Evolutionary conservation across 1,139 yeast species (phyloP).

Genomic region (Meyerozyma sp.): DNA sequence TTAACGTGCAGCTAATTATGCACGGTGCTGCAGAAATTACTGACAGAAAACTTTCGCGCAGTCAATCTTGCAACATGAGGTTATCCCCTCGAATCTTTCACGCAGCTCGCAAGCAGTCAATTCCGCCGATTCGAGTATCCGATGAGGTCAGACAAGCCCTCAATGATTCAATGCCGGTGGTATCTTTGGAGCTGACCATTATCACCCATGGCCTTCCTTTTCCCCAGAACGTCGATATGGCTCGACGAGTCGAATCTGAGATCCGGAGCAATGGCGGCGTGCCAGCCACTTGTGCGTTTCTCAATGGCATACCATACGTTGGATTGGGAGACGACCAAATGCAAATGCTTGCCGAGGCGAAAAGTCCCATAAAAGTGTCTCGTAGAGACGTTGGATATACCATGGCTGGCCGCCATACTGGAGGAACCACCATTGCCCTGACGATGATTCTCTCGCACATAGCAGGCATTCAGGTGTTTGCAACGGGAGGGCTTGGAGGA

Average conservation of each 20-base stretch:
- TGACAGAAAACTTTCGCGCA: not conserved
- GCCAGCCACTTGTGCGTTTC: constrained; percentile 84
- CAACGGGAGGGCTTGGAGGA: constrained; percentile 94
- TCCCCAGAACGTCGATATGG: constrained; percentile 74
- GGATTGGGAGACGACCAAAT: constrained; percentile 53
- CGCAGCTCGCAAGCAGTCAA: not conserved
- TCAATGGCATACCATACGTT: constrained; percentile 65
- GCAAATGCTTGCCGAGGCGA: constrained; percentile 41
- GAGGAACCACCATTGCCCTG: constrained; percentile 89
- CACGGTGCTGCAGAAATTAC: not conserved
- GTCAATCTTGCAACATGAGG: not conserved
- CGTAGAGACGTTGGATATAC: constrained; percentile 76
- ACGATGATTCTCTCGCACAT: constrained; percentile 76
- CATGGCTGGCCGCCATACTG: constrained; percentile 57
- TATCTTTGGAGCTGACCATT: constrained; percentile 81
- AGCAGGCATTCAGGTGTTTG: constrained; percentile 81
- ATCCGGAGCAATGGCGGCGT: constrained; percentile 62
- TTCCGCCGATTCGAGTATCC: constrained; percentile 22
- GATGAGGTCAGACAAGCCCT: constrained; percentile 63
- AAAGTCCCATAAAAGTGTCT: constrained; percentile 56
- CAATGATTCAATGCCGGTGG: constrained; percentile 52
- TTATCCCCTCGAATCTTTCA: not conserved
- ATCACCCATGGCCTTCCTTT: constrained; percentile 87
- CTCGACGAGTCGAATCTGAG: constrained; percentile 55
- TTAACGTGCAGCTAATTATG: not conserved